Evolutionary conservation across 257 asterid genomes (phyloP), one percentile per base, ranked within the genome.

Genomic region (Schizonepeta tenuifolia): DNA sequence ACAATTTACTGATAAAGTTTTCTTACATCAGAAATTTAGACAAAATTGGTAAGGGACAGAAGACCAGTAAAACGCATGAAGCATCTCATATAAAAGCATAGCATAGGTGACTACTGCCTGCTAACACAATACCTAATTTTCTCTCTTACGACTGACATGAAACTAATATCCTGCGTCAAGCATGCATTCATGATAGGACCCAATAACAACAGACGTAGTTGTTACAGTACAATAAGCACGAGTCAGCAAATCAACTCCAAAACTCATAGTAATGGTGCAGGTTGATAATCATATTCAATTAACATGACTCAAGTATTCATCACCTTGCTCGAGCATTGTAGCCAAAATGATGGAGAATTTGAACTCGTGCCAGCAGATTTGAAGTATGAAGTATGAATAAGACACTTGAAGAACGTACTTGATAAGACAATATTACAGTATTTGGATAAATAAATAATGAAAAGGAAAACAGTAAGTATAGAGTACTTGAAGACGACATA

Each of bases 51-150:
- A 14, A 35, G 15, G 36, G 14, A 44, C 8, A 40, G 15, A 65
- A 15, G 24, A 57, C 51, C 56, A 35, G 14, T 64, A 15, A 36
- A 70, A 55, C 41, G 41, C 21, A 21, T 17, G 59, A n/a, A 75
- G 36, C 44, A 40, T 70, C 40, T 41, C 66, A 55, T 69, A 21
- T 11, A 63, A 63, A 11, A 63, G n/a, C 18, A 59, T 1, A 60
- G n/a, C n/a, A n/a, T n/a, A n/a, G 31, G 71, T 43, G 36, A 62
- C 50, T n/a, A 57, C 47, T 38, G 46, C 47, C 55, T 2, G 24
- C 17, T 31, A 33, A 35, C 38, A 33, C 15, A 63, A 51, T 36
- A 47, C 28, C 22, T 50, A 62, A 62, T 36, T 36, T 63, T 50
- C 35, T 35, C 58, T 20, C 9, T n/a, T 59, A 71, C 2, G 22